Percentiles rank a stretch among this genome's conserved stretches.
These are phyloP conservation scores for Sporothrix protearum DNA, from an alignment of 2,329 filamentous ascomycete species.

Conservation along the genomic window DNA sequence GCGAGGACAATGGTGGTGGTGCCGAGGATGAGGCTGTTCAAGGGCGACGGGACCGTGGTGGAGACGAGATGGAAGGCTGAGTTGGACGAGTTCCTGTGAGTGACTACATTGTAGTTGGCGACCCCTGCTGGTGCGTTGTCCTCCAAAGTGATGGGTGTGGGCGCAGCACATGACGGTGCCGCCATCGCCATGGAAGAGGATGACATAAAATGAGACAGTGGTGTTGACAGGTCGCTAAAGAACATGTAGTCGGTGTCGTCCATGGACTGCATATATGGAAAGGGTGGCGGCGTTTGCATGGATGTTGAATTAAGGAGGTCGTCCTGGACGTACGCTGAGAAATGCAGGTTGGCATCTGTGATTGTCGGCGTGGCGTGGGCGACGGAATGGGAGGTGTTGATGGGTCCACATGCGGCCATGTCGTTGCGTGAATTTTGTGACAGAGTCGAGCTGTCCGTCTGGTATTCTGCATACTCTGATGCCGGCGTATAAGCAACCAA, in stretches of 20 bases:
- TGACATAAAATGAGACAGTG: neutral
- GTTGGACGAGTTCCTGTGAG: neutral
- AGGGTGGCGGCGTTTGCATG: neutral
- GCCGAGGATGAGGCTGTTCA: conserved; percentile 6
- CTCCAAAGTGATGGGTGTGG: neutral
- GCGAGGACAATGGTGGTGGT: conserved; percentile 9
- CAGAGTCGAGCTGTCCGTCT: neutral
- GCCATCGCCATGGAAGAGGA: neutral
- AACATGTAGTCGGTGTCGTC: neutral
- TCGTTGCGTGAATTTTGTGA: neutral
- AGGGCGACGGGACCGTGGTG: neutral
- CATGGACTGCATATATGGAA: neutral
- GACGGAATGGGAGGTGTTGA: neutral
- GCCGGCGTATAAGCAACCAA: neutral
- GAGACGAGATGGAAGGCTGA: neutral
- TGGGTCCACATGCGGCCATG: neutral
- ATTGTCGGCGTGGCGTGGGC: neutral
- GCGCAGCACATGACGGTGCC: neutral
- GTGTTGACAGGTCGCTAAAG: neutral
- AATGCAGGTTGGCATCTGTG: neutral
- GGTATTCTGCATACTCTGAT: neutral
- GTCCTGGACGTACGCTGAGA: neutral
- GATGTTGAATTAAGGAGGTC: neutral
- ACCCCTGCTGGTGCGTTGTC: neutral
- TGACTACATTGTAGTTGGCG: neutral